phyloP scores from a whole-genome alignment of 2,329 filamentous ascomycete genomes.

The Lecanoromycetidae sp. region DNA sequence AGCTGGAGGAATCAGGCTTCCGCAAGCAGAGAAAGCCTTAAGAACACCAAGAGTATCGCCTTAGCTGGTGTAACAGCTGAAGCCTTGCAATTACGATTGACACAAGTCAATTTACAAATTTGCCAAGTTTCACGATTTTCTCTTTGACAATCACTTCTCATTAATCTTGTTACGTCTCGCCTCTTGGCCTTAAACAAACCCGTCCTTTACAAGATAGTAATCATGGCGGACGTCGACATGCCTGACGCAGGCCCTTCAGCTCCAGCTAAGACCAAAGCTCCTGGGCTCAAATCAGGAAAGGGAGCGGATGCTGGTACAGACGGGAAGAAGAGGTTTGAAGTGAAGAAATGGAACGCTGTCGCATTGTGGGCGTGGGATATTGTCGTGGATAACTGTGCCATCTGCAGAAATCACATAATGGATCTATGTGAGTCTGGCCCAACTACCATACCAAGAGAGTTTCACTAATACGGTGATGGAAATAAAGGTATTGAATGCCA shows the following conservation, averaged over 20 bases:
- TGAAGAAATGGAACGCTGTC: slow-evolving; percentile 99
- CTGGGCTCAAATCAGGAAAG: slow-evolving; percentile 45
- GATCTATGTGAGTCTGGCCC: slow-evolving; percentile 61
- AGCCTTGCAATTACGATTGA: too few relatives aligned
- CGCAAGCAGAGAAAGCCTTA: too few relatives aligned
- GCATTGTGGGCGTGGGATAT: slow-evolving; percentile 99
- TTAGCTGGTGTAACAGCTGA: too few relatives aligned
- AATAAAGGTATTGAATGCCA: slow-evolving; percentile 83
- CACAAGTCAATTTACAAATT: too few relatives aligned
- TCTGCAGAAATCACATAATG: slow-evolving; percentile 99
- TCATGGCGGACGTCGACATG: slow-evolving; percentile 96
- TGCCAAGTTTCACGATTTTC: too few relatives aligned
- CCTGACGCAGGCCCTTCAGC: slow-evolving; percentile 58
- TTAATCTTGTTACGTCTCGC: not conserved
- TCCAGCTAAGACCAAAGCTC: slow-evolving; percentile 42
- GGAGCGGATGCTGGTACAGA: slow-evolving; percentile 41
- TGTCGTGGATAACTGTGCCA: slow-evolving; percentile 97
- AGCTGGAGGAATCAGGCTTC: too few relatives aligned
- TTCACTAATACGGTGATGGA: too few relatives aligned
- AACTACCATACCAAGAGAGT: not conserved
- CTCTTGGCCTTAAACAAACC: not conserved
- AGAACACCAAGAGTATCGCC: too few relatives aligned
- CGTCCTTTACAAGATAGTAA: slow-evolving; percentile 11
- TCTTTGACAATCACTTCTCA: not conserved
- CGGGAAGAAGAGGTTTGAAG: slow-evolving; percentile 89